Conservation (phyloP, 257 asterid genomes). For the Plectranthus barbatus region DNA sequence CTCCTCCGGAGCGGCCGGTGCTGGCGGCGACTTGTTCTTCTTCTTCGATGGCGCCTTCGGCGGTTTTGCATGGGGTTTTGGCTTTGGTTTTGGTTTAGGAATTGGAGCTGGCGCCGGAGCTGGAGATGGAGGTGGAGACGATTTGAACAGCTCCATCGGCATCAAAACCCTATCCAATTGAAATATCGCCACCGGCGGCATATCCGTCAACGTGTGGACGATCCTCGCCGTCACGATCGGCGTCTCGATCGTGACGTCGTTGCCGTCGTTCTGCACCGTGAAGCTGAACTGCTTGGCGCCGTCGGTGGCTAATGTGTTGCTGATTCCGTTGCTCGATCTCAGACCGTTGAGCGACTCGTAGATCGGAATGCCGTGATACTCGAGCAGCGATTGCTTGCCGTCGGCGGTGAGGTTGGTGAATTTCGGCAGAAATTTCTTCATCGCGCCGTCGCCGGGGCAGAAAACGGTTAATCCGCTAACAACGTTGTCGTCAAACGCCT, state of each 20-base stretch:
- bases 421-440: constrained; percentile 47
- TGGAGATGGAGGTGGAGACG: constrained; percentile 21
- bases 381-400: constrained; percentile 24
- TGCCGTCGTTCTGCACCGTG: too few species aligned
- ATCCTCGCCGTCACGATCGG: constrained; percentile 47
- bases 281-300: constrained; percentile 41
- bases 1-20: too few species aligned
- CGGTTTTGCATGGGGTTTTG: constrained; percentile 1
- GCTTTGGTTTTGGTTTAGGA: too few species aligned
- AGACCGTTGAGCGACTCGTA: constrained; percentile 41
- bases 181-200: constrained; percentile 44
- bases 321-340: constrained; percentile 38
- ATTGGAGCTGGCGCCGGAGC: constrained; percentile 24
- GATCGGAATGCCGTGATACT: constrained; percentile 54
- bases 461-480: constrained; percentile 61
- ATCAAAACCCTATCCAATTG: constrained; percentile 44
- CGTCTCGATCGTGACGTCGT: constrained; percentile 39
- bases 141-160: constrained; percentile 54
- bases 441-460: constrained; percentile 70
- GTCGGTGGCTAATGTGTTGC: constrained; percentile 59
- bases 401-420: constrained; percentile 39
- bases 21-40: constrained; percentile 25
- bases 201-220: constrained; percentile 35
- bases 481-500: constrained; percentile 33
- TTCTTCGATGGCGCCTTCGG: constrained; percentile 15